phyloP scores from a whole-genome alignment of 2,329 filamentous ascomycete genomes.

The Phialemonium atrogriseum region DNA sequence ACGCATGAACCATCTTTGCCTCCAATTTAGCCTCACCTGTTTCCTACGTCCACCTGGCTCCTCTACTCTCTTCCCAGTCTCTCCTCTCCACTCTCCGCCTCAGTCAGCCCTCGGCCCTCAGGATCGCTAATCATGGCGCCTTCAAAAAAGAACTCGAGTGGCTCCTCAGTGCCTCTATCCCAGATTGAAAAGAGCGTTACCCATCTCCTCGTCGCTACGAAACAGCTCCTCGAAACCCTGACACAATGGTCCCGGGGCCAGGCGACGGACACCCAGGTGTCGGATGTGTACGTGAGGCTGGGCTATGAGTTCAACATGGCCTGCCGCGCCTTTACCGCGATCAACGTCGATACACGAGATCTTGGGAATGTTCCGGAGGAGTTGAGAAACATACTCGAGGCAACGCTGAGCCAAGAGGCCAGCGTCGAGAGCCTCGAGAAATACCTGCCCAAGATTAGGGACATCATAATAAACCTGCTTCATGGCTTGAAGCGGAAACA shows the following conservation, averaged over 20 bases:
- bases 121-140: conserved; percentile 18
- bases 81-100: conserved; percentile 3
- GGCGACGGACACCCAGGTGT: conserved; percentile 90
- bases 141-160: conserved; percentile 40
- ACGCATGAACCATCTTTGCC: too few relatives aligned
- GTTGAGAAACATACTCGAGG: conserved; percentile 82
- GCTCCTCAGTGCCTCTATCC: conserved; percentile 68
- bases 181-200: conserved; percentile 99
- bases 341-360: conserved; percentile 91
- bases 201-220: conserved; percentile 93
- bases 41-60: too few relatives aligned
- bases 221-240: conserved; percentile 92
- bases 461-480: conserved; percentile 96
- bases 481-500: conserved; percentile 97
- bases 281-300: conserved; percentile 93
- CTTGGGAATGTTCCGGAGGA: conserved; percentile 92
- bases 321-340: conserved; percentile 90
- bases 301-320: conserved; percentile 99
- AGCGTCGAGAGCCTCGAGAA: conserved; percentile 88
- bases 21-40: too few relatives aligned
- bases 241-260: conserved; percentile 94
- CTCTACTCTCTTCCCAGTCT: too few relatives aligned
- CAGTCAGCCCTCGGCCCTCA: too few relatives aligned
- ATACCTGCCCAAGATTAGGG: conserved; percentile 87
- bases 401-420: conserved; percentile 93